Conservation (phyloP, 352 stramenopile genomes). For the Pythium vanterpoolii region DNA sequence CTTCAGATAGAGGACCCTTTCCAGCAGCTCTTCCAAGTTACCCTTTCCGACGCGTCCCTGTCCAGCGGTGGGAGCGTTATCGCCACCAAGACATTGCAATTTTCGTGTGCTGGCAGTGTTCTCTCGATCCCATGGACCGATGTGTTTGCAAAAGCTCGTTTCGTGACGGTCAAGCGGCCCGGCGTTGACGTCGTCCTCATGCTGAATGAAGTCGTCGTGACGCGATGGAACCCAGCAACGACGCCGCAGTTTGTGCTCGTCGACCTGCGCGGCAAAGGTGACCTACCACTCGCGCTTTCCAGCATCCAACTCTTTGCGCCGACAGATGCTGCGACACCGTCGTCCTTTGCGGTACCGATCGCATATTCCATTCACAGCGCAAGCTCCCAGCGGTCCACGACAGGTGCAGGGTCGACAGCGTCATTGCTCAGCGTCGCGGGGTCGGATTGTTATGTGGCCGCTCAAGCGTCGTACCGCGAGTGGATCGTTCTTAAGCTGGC, state of each 20-base stretch:
- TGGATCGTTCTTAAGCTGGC: constrained; percentile 65
- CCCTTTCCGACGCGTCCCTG: constrained; percentile 30
- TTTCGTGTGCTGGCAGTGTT: constrained; percentile 45
- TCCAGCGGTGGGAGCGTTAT: constrained; percentile 9
- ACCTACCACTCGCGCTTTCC: constrained; percentile 35
- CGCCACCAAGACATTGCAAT: constrained; percentile 31
- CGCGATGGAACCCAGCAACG: constrained; percentile 53
- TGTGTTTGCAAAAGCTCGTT: constrained; percentile 41
- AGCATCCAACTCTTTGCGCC: constrained; percentile 49
- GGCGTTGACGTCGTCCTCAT: constrained; percentile 38
- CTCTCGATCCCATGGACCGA: constrained; percentile 33
- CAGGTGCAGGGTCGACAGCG: constrained; percentile 36
- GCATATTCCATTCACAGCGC: constrained; percentile 60
- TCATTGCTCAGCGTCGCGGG: constrained; percentile 27
- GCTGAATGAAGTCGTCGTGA: constrained; percentile 68
- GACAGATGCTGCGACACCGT: constrained; percentile 17
- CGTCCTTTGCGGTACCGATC: constrained; percentile 29
- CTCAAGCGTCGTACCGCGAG: constrained; percentile 43
- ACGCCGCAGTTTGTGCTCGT: constrained; percentile 45
- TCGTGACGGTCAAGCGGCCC: constrained; percentile 43
- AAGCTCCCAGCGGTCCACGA: constrained; percentile 43
- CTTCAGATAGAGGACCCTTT: constrained; percentile 50
- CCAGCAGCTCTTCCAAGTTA: constrained; percentile 44
- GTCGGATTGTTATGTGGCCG: constrained; percentile 43
- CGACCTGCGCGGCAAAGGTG: constrained; percentile 40